Base-by-base conservation (phyloP, 2,329 filamentous ascomycete genomes). In the Cyanodermella asteris region DNA sequence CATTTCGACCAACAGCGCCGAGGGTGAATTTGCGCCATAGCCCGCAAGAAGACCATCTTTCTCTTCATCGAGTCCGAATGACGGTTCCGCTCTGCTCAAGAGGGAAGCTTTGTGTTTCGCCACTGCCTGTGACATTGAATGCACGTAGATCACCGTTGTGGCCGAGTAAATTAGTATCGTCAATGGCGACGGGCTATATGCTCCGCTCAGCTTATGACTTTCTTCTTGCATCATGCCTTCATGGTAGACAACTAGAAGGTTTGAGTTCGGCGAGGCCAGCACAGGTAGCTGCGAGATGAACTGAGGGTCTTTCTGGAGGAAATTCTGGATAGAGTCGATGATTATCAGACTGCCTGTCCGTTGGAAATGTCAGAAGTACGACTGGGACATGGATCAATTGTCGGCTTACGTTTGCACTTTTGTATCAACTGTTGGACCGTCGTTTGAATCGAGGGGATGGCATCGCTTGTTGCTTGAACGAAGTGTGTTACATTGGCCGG, bases 181-280 rank as follows among this genome's bases (percentile, higher is more conserved):
- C 8, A 90, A 56, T 0, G 80, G 68, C 15, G 66, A 52, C 1
- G 81, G 78, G 11, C 64, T 53, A 47, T 47, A 61, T 18, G 42
- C 29, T 23, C 39, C 36, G 16, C 39, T 63, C 28, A 71, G 57
- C 28, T 63, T 67, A 13, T 69, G 74, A 25, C 84, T 67, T 42
- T 77, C 78, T 28, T 57, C 53, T 9, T 68, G 64, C 7, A 77
- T 55, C 32, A 84, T 61, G 47, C 94, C 84, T 26, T 62, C 56
- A 52, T 94, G 87, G 46, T 90, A 91, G 30, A 74, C 64, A 21
- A 70, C 72, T 5, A 93, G 54, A 20, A 93, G 59, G 5, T 76
- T 81, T 18, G 71, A 64, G 16, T 55, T 43, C 1, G 77, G 72
- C 3, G 61, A 57, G 36, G 58, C 28, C 64, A 66, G 13, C 70